These are phyloP conservation scores for Escallonia rubra DNA, from an alignment of 129 eudicot species.

Conservation along the genomic window DNA sequence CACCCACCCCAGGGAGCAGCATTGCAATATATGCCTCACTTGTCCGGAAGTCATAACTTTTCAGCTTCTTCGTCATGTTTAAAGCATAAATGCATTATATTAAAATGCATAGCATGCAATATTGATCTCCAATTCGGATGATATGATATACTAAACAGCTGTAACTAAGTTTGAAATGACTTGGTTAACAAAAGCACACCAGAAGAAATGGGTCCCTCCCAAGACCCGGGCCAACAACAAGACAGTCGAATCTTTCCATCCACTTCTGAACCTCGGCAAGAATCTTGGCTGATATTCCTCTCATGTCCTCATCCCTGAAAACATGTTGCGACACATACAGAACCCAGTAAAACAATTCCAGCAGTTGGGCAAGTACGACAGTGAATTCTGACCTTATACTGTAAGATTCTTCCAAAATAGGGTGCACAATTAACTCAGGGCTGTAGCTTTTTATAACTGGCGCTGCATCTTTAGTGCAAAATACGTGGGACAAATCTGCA, in stretches of 20 bases:
- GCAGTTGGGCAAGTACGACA: neutral
- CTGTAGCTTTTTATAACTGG: slow-evolving; percentile 92
- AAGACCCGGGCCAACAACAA: slow-evolving; percentile 96
- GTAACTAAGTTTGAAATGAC: neutral
- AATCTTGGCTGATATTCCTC: slow-evolving; percentile 42
- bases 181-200: slow-evolving; percentile 36
- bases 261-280: slow-evolving; percentile 80
- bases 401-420: slow-evolving; percentile 89
- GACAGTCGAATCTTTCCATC: slow-evolving; percentile 97
- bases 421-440: slow-evolving; percentile 98
- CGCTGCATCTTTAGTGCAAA: slow-evolving; percentile 95
- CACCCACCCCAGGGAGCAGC: no score
- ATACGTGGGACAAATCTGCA: slow-evolving; percentile 96
- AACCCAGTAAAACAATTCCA: neutral
- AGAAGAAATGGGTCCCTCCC: slow-evolving; percentile 94
- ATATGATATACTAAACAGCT: no score
- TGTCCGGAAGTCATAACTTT: no score
- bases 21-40: no score
- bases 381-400: slow-evolving; percentile 53
- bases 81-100: no score
- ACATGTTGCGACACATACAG: slow-evolving; percentile 7
- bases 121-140: no score
- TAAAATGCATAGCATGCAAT: no score
- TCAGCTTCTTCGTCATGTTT: no score
- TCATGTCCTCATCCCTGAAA: slow-evolving; percentile 73